Evolutionary conservation across 2,329 filamentous ascomycete genomes (phyloP), one percentile per base, ranked within the genome.

Genomic region (Hypoxylon sp.): DNA sequence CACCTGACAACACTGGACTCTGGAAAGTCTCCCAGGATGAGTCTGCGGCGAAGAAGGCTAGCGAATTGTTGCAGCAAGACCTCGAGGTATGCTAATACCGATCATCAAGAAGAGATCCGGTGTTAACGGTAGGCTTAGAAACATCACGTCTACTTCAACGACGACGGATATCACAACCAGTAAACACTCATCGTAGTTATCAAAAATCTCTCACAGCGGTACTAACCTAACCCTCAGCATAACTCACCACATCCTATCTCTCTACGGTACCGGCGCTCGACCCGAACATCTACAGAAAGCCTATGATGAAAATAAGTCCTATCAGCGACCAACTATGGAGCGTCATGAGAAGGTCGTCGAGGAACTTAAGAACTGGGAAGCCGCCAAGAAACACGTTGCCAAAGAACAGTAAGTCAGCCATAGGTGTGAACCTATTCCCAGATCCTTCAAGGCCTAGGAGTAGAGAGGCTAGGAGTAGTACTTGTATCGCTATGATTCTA

Each of bases 91-190:
- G 75, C 48, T 11, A 50, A 22, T 51, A 31, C 57, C 63, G 51
- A 71, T 48, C 65, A 52, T 51, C 35, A 31, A 53, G 8, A 37
- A 47, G 29, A 26, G 48, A 59, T 22, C 48, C 60, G 57, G 13
- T 19, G 10, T 39, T 42, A 29, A 66, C 24, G n/a, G n/a, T 13
- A 19, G 2, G 33, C 13, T 11, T 57, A 84, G 81, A 81, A 81
- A 35, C 88, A 94, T 73, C 92, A 97, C 76, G 91, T 94, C 64
- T 97, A 91, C 81, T 97, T 94, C 84, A 97, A 96, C 68, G 67
- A 85, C 0, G 76, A 79, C 1, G 91, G 91, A 0, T 97, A 92
- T 70, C 94, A 98, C 76, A 93, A 97, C 78, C 94, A 97, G 93
- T 86, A 81, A 74, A 78, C 4, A 5, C 42, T 5, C 5, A n/a